Percentiles rank a stretch among this genome's conserved stretches.
Evolutionary conservation across 176 grass and related monocot species (phyloP).

Genomic region (Echinochloa phyllopogon): DNA sequence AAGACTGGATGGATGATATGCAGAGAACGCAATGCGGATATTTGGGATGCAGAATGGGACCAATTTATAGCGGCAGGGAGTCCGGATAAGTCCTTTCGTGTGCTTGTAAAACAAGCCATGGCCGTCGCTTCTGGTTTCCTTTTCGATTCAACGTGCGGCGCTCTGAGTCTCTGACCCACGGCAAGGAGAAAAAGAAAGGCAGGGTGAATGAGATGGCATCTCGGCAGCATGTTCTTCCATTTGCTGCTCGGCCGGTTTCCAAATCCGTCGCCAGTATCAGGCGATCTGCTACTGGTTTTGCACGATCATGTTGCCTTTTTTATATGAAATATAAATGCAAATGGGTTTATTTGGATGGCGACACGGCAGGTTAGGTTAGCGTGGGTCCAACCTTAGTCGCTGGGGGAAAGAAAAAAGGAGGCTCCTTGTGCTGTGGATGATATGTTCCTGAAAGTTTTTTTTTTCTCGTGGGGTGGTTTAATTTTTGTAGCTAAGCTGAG

Average conservation of each 20-base stretch:
- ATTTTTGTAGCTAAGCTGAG: not conserved
- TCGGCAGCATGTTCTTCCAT: not conserved
- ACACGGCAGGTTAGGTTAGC: not conserved
- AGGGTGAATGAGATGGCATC: not conserved
- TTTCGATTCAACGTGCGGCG: not conserved
- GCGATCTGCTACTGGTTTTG: conserved; percentile 16
- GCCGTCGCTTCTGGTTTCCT: conserved; percentile 9
- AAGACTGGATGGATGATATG: not conserved
- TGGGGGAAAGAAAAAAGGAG: not conserved
- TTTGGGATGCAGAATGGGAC: not conserved
- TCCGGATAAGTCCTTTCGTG: not conserved
- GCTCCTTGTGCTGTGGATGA: not conserved
- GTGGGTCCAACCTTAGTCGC: not conserved
- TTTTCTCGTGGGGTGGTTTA: not conserved
- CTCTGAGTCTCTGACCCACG: not conserved
- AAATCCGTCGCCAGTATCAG: conserved; percentile 28
- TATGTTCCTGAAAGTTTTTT: not conserved
- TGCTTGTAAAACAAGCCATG: conserved; percentile 41
- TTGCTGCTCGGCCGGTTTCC: conserved; percentile 17
- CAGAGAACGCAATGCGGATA: not conserved
- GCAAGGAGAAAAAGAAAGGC: not conserved
- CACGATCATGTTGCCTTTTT: not conserved
- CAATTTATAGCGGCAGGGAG: conserved; percentile 32
- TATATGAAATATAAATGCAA: not conserved
- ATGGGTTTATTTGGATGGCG: not conserved